A percentile compares a stretch with the other conserved stretches of the same genome.
Evolutionary conservation across 768 basidiomycete species (phyloP).

Genomic region (Termitomyces sp.): DNA sequence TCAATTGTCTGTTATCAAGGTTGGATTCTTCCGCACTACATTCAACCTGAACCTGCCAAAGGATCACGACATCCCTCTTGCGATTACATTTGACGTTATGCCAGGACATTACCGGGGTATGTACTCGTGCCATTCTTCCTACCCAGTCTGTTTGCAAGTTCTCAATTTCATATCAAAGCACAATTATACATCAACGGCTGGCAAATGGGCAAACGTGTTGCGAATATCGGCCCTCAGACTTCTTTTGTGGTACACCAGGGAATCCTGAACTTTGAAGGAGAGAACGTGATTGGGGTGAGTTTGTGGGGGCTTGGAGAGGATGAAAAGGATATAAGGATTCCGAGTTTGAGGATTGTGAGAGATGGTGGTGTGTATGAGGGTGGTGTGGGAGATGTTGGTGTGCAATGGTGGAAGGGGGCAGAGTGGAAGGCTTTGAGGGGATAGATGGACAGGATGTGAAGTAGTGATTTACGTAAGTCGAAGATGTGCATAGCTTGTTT

Average conservation of each 20-base stretch:
- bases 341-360: constrained; percentile 6
- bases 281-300: constrained; percentile 12
- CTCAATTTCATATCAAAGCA: not conserved
- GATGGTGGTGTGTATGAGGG: constrained; percentile 8
- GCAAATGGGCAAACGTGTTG: constrained; percentile 15
- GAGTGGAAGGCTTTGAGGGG: constrained; percentile 4
- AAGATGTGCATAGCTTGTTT: too few species aligned
- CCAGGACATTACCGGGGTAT: constrained; percentile 11
- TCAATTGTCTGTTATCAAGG: not conserved
- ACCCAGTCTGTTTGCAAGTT: not conserved
- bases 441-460: not conserved
- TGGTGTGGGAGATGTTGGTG: constrained; percentile 6
- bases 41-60: constrained; percentile 10
- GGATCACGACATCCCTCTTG: constrained; percentile 11
- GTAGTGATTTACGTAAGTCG: not conserved
- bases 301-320: constrained; percentile 10
- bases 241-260: constrained; percentile 13
- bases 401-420: constrained; percentile 3
- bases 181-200: constrained; percentile 17
- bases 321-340: constrained; percentile 5
- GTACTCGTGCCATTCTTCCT: not conserved
- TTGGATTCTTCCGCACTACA: constrained; percentile 15
- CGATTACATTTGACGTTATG: constrained; percentile 6
- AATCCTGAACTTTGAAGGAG: constrained; percentile 9
- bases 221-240: constrained; percentile 12